Conservation (phyloP, 164 flowering plant genomes). For the Pachysandra terminalis region DNA sequence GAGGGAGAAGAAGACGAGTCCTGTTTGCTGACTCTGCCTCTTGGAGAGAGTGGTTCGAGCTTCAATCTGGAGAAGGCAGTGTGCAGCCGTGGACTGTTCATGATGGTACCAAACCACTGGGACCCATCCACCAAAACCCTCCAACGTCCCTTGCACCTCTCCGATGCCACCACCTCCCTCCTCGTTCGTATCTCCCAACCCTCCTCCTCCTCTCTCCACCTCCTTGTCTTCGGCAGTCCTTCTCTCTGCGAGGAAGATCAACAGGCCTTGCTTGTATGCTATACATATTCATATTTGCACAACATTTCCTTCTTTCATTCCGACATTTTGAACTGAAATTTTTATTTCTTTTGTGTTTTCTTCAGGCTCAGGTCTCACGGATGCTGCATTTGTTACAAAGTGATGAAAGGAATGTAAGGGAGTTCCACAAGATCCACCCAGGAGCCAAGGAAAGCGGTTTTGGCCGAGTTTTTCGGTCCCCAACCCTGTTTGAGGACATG, state of each 20-base stretch:
- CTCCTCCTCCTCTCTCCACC: conserved; percentile 17
- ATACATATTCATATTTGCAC: not conserved
- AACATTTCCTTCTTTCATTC: no score
- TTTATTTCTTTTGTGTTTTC: no score
- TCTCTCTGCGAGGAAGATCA: conserved; percentile 18
- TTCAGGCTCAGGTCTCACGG: conserved; percentile 40
- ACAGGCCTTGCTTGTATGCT: conserved; percentile 19
- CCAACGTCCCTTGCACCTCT: conserved; percentile 37
- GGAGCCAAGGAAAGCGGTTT: conserved; percentile 31
- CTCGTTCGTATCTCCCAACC: conserved; percentile 24
- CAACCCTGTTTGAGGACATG: conserved; percentile 61
- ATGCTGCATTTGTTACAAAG: conserved; percentile 46
- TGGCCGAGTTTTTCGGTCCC: conserved; percentile 57
- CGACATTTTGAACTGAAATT: no score
- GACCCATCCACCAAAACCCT: conserved; percentile 30
- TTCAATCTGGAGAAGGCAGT: conserved; percentile 37
- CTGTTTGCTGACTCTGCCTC: conserved; percentile 2
- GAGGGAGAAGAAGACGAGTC: not conserved
- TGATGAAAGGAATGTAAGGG: conserved; percentile 29
- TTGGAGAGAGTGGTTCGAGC: not conserved
- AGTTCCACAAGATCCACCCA: conserved; percentile 31
- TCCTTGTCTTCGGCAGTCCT: conserved; percentile 10
- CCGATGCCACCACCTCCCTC: conserved; percentile 20
- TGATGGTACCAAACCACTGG: conserved; percentile 55
- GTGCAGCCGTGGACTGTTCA: conserved; percentile 48